Evolutionary conservation across 1,284 basidiomycete genomes (phyloP).

Genomic region (Pseudozyma sp.): DNA sequence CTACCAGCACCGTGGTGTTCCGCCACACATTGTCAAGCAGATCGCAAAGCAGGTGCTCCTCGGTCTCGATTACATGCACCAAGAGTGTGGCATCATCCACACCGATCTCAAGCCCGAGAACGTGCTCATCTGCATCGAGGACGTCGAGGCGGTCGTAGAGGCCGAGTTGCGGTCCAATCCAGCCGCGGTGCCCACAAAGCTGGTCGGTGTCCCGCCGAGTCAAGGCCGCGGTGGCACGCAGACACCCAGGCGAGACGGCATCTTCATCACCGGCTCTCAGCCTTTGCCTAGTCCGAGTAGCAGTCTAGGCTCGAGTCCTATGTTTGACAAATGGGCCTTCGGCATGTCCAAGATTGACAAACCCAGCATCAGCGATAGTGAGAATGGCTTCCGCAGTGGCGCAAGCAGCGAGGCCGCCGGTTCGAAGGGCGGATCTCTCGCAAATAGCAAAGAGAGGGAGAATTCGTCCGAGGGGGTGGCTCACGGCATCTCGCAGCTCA

Average conservation of each 20-base stretch:
- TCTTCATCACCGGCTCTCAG: conserved; percentile 92
- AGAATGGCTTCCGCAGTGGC: conserved; percentile 48
- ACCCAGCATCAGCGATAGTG: conserved; percentile 50
- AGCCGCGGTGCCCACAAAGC: conserved; percentile 77
- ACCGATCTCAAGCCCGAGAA: conserved; percentile 96
- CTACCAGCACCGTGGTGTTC: conserved; percentile 93
- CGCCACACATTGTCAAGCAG: conserved; percentile 91
- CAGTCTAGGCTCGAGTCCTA: conserved; percentile 80
- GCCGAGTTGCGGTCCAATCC: conserved; percentile 79
- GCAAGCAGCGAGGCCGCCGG: conserved; percentile 52
- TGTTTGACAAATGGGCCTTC: conserved; percentile 91
- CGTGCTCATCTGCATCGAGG: conserved; percentile 95
- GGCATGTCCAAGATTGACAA: conserved; percentile 80
- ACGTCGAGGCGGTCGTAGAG: conserved; percentile 92
- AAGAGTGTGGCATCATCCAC: conserved; percentile 88
- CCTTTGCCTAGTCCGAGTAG: conserved; percentile 84
- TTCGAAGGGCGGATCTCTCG: conserved; percentile 46
- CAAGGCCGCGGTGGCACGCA: conserved; percentile 97
- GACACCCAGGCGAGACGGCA: conserved; percentile 87
- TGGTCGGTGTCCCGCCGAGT: conserved; percentile 94
- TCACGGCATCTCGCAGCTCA: conserved; percentile 76
- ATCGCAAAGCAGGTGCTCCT: conserved; percentile 96
- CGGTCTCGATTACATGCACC: conserved; percentile 96
- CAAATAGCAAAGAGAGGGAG: conserved; percentile 64
- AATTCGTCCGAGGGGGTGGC: conserved; percentile 73